These are phyloP conservation scores for Hypoxylon sp. DNA, from an alignment of 2,329 filamentous ascomycete genomes.

Conservation along the genomic window DNA sequence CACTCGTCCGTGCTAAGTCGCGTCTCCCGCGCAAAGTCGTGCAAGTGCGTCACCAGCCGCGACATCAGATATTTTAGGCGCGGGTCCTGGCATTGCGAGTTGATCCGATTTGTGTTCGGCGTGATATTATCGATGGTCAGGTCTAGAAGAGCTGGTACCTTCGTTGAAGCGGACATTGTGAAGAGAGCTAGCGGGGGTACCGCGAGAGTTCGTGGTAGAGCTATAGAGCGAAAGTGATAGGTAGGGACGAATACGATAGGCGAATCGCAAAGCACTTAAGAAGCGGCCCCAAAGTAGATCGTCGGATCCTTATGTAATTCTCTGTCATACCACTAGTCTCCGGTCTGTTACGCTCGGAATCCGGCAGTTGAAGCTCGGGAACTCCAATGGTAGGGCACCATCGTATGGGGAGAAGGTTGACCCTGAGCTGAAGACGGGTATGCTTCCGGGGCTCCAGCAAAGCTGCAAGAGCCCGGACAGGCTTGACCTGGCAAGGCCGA, in stretches of 20 bases:
- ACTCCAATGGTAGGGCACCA: conserved; percentile 3
- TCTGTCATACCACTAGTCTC: conserved; percentile 36
- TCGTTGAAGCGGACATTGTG: conserved; percentile 38
- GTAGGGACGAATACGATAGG: background rate
- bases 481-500: background rate
- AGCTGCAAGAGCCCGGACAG: conserved; percentile 8
- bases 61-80: conserved; percentile 77
- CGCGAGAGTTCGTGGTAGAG: background rate
- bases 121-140: conserved; percentile 83
- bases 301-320: conserved; percentile 40
- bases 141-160: conserved; percentile 66
- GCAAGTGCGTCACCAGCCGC: conserved; percentile 76
- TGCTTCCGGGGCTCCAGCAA: conserved; percentile 1
- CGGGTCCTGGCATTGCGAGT: conserved; percentile 71
- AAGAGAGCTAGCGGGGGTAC: background rate
- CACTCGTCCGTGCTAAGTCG: conserved; percentile 79
- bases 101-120: conserved; percentile 76
- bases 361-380: conserved; percentile 38
- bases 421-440: conserved; percentile 14
- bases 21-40: conserved; percentile 84
- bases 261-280: conserved; percentile 3
- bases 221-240: background rate
- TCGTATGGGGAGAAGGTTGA: conserved; percentile 35
- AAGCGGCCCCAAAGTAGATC: background rate
- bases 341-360: conserved; percentile 5